These are phyloP conservation scores for Mycena galericulata DNA, from an alignment of 768 basidiomycete genomes.

Conservation along the genomic window DNA sequence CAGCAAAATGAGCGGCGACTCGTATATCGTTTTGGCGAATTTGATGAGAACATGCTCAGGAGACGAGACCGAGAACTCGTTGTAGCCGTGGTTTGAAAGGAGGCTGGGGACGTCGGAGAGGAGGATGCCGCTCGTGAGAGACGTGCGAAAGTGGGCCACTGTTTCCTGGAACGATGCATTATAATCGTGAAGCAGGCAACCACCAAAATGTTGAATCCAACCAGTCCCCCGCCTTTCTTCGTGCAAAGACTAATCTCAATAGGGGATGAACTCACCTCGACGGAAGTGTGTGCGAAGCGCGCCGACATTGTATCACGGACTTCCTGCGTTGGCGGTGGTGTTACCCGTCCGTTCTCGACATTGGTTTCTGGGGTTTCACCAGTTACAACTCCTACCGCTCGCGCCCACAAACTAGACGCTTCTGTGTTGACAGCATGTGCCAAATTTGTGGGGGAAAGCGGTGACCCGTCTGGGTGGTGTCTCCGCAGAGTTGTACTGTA, in stretches of 20 bases:
- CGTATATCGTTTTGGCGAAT: slow-evolving; percentile 95
- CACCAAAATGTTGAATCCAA: no score
- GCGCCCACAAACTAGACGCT: slow-evolving; percentile 64
- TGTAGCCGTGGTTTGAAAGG: slow-evolving; percentile 82
- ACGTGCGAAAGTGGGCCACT: slow-evolving; percentile 76
- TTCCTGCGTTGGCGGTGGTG: slow-evolving; percentile 46
- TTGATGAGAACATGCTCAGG: slow-evolving; percentile 87
- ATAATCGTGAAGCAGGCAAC: slow-evolving; percentile 23
- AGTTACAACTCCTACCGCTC: slow-evolving; percentile 52
- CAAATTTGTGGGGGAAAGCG: slow-evolving; percentile 58
- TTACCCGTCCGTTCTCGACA: slow-evolving; percentile 55
- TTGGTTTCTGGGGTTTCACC: slow-evolving; percentile 46
- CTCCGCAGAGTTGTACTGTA: slow-evolving; percentile 85
- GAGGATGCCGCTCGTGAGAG: slow-evolving; percentile 70
- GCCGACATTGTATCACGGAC: slow-evolving; percentile 71
- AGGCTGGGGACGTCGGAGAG: slow-evolving; percentile 71
- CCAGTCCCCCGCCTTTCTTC: no score
- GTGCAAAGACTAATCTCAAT: no score
- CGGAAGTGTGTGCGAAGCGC: slow-evolving; percentile 73
- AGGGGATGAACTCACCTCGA: slow-evolving; percentile 63
- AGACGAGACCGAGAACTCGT: slow-evolving; percentile 90
- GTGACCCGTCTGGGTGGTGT: slow-evolving; percentile 66
- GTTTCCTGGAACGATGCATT: slow-evolving; percentile 67
- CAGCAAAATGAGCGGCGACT: slow-evolving; percentile 91
- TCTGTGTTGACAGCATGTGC: slow-evolving; percentile 62